phyloP scores from a whole-genome alignment of 2,329 filamentous ascomycete species.

The Ophiocordyceps robertsii region DNA sequence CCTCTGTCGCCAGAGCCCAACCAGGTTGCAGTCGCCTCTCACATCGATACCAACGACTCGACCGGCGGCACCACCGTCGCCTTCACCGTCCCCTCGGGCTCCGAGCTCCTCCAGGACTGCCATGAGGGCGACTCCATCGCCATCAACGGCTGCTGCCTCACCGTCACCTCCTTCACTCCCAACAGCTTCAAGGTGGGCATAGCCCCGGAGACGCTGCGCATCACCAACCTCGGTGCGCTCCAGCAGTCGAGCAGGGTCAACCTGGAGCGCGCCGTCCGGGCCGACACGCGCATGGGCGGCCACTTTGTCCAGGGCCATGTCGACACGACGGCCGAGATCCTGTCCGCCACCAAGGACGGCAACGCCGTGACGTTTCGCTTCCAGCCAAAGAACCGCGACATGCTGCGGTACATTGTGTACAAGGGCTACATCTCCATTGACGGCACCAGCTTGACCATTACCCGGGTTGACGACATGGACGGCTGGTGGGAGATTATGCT shows the following conservation, averaged over 20 bases:
- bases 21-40: conserved; percentile 57
- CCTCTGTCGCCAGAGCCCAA: not conserved
- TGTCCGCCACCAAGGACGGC: conserved; percentile 63
- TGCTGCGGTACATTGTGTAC: conserved; percentile 82
- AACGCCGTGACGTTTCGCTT: conserved; percentile 85
- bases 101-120: conserved; percentile 68
- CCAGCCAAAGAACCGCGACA: conserved; percentile 50
- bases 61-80: conserved; percentile 84
- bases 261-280: conserved; percentile 84
- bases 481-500: conserved; percentile 96
- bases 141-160: conserved; percentile 92
- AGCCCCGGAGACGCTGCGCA: conserved; percentile 86
- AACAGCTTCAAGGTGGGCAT: conserved; percentile 77
- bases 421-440: conserved; percentile 95
- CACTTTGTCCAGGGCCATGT: conserved; percentile 98
- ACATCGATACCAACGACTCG: conserved; percentile 67
- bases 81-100: conserved; percentile 54
- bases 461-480: conserved; percentile 63
- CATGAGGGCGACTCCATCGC: conserved; percentile 87
- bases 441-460: conserved; percentile 87
- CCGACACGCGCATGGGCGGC: conserved; percentile 88
- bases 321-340: conserved; percentile 71
- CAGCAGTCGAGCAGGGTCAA: conserved; percentile 59
- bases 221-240: conserved; percentile 83
- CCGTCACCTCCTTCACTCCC: conserved; percentile 50